Evolutionary conservation across 2,329 filamentous ascomycete species (phyloP).

Genomic region (Colletotrichum tabaci): DNA sequence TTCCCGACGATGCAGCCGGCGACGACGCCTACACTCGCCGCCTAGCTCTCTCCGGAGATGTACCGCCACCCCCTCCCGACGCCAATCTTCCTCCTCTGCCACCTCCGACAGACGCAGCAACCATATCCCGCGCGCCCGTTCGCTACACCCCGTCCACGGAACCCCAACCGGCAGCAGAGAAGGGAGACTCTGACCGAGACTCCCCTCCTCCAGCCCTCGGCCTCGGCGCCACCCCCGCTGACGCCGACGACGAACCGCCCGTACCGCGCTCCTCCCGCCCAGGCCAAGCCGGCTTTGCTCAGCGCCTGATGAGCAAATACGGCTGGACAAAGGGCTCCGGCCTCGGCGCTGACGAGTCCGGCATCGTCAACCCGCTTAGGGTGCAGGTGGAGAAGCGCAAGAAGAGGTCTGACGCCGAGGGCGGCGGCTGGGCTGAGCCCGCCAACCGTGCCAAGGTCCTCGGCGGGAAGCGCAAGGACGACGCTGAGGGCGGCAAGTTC

Average conservation of each 20-base stretch:
- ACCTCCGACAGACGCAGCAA: conserved; percentile 61
- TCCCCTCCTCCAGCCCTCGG: conserved; percentile 64
- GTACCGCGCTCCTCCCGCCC: conserved; percentile 75
- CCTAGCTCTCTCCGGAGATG: conserved; percentile 66
- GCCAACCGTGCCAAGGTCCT: conserved; percentile 84
- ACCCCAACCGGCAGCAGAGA: conserved; percentile 51
- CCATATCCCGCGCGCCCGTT: conserved; percentile 84
- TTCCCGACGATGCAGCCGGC: conserved; percentile 73
- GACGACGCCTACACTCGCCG: conserved; percentile 80
- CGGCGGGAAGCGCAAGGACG: conserved; percentile 75
- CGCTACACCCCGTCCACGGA: conserved; percentile 72
- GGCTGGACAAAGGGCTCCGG: conserved; percentile 93
- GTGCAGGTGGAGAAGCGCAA: conserved; percentile 90
- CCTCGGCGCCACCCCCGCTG: conserved; percentile 58
- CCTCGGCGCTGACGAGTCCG: conserved; percentile 84
- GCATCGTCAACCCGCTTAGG: conserved; percentile 87
- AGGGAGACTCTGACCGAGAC: conserved; percentile 58
- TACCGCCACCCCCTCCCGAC: conserved; percentile 47
- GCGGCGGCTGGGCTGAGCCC: conserved; percentile 81
- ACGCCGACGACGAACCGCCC: conserved; percentile 53
- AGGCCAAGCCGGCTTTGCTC: conserved; percentile 87
- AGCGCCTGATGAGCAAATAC: conserved; percentile 92
- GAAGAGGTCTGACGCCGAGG: conserved; percentile 83
- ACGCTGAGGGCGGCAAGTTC: conserved; percentile 64
- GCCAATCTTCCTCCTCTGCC: conserved; percentile 52